Percentiles rank a stretch among this genome's conserved stretches.
Evolutionary conservation across 768 basidiomycete species (phyloP).

Genomic region (Pleurotus tuoliensis): DNA sequence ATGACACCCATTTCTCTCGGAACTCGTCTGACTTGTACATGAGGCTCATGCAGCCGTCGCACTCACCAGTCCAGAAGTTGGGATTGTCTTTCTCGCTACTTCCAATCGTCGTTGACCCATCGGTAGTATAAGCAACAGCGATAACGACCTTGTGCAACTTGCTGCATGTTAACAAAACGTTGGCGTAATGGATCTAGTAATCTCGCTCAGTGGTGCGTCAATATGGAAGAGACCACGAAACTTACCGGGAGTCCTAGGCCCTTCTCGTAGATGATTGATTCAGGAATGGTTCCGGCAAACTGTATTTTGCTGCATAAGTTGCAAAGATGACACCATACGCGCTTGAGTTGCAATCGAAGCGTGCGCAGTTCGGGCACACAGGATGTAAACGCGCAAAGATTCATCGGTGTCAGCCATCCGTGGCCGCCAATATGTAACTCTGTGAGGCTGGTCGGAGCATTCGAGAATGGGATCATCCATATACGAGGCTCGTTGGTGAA

Average conservation of each 20-base stretch:
- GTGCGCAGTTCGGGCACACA: background rate
- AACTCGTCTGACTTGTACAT: conserved; percentile 2
- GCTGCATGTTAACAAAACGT: background rate
- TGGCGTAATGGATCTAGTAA: conserved; percentile 3
- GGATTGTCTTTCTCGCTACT: background rate
- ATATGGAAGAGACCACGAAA: background rate
- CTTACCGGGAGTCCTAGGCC: conserved; percentile 4
- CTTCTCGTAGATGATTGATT: background rate
- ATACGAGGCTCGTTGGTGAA: conserved; percentile 2
- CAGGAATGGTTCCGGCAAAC: background rate
- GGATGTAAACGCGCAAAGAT: background rate
- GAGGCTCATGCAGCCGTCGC: conserved; percentile 6
- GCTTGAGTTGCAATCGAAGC: conserved; percentile 2
- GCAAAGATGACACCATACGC: conserved; percentile 5
- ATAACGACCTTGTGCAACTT: background rate
- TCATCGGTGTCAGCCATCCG: conserved; percentile 1
- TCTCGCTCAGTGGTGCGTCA: too few relatives aligned
- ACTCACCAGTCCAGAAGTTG: conserved; percentile 4
- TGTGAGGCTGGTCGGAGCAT: background rate
- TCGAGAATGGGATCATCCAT: background rate
- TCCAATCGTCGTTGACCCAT: conserved; percentile 4
- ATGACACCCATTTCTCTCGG: conserved; percentile 5
- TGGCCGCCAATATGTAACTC: background rate
- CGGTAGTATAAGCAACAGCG: background rate
- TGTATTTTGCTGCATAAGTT: conserved; percentile 1